phyloP scores from a whole-genome alignment of 768 basidiomycete genomes.

The Suillus occidentalis region DNA sequence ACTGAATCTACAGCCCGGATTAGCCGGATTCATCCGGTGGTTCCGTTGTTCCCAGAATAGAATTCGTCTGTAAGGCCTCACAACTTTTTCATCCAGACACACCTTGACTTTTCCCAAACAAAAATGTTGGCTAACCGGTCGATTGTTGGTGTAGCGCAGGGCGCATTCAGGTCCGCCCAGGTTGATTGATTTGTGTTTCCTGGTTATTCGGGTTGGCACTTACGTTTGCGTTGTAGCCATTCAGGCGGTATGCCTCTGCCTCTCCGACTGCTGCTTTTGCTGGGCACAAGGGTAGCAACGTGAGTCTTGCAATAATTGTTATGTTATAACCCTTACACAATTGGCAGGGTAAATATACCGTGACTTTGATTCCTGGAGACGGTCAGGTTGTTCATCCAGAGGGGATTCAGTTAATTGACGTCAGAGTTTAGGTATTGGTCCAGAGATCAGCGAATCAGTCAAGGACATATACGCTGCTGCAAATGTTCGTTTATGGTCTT shows the following conservation, averaged over 20 bases:
- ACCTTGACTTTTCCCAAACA: slow-evolving; percentile 23
- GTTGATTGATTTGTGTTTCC: slow-evolving; percentile 35
- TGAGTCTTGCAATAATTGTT: slow-evolving; percentile 41
- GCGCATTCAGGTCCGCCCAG: slow-evolving; percentile 47
- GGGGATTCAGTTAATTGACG: slow-evolving; percentile 16
- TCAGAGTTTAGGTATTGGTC: slow-evolving; percentile 79
- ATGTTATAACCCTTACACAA: not conserved
- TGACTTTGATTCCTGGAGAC: slow-evolving; percentile 96
- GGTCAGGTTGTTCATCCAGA: slow-evolving; percentile 49
- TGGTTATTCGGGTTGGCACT: slow-evolving; percentile 5
- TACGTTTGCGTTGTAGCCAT: slow-evolving; percentile 38
- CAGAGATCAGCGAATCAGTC: slow-evolving; percentile 96
- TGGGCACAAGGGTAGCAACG: slow-evolving; percentile 85
- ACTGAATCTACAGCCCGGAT: not conserved
- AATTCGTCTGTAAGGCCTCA: slow-evolving; percentile 4
- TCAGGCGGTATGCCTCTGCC: slow-evolving; percentile 64
- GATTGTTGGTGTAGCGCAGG: slow-evolving; percentile 55
- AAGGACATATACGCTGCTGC: slow-evolving; percentile 92
- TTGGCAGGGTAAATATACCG: slow-evolving; percentile 88
- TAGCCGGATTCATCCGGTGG: slow-evolving; percentile 5
- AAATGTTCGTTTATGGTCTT: slow-evolving; percentile 46
- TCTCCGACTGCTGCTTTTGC: slow-evolving; percentile 88
- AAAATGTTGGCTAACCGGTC: slow-evolving; percentile 63
- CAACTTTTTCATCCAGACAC: slow-evolving; percentile 17
- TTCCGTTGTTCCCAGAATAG: slow-evolving; percentile 1